Percentiles rank a stretch among this genome's conserved stretches.
Evolutionary conservation across 208 protist genomes (phyloP).

Genomic region (Trypanosoma boissoni): DNA sequence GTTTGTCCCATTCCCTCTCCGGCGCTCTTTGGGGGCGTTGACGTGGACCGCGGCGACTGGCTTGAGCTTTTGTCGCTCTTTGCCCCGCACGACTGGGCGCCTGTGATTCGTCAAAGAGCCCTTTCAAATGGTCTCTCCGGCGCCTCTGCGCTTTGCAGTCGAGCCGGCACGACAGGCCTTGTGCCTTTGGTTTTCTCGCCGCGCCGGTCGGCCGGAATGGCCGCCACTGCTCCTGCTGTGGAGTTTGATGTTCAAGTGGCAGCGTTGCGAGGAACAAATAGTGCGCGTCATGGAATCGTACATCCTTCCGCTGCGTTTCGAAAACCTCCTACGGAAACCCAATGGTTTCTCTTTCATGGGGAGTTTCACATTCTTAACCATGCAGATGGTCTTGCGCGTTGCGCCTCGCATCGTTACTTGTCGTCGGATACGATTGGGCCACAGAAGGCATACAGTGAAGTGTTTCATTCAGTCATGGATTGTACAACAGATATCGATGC

Average conservation of each 20-base stretch:
- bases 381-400: constrained; percentile 10
- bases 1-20: background rate
- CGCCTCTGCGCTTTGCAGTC: background rate
- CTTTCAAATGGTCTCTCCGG: background rate
- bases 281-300: background rate
- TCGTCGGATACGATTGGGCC: background rate
- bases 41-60: background rate
- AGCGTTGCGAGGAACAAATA: background rate
- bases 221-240: no score
- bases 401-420: background rate
- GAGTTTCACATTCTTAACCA: constrained; percentile 20
- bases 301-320: background rate
- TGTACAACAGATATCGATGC: constrained; percentile 2
- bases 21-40: background rate
- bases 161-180: background rate
- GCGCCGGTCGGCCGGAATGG: no score
- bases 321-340: background rate
- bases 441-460: background rate
- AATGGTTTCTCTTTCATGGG: constrained; percentile 28
- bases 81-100: background rate
- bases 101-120: background rate
- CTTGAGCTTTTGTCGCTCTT: constrained; percentile 9
- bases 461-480: background rate
- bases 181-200: background rate
- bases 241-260: background rate